Evolutionary conservation across 768 basidiomycete species (phyloP), one percentile per base, ranked within the genome.

Genomic region (Pleurotus citrinopileatus): DNA sequence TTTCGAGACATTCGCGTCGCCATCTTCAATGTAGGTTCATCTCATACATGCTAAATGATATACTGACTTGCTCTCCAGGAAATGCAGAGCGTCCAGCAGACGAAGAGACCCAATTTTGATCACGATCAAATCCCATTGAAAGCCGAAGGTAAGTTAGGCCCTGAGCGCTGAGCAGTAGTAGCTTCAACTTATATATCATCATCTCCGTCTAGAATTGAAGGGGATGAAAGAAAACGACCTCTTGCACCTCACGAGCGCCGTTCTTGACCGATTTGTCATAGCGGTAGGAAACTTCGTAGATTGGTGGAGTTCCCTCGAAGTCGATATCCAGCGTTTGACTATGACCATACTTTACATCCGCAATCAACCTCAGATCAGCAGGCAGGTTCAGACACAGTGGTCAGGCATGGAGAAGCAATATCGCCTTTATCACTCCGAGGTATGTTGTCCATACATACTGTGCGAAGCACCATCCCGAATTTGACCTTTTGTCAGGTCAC

Each of bases 341-440:
- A 19, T 13, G 13, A 22, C 48, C 8, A 51, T 51, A 12, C 29
- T 36, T 2, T 51, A 19, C 48, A 34, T 36, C 19, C 17, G n/a
- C 15, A 34, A 37, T 3, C n/a, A 51, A 7, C 34, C 48, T 10
- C 20, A 36, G 13, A 51, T 51, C 22, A 25, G 8, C 4, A 32
- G 20, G 20, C 29, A 37, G 29, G 48, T 51, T 23, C 48, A 8
- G 6, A 20, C 6, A 19, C 32, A n/a, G 2, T 51, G 48, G 48
- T n/a, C 12, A 20, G 34, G 7, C n/a, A 37, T 51, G 48, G 48
- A 51, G 22, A 34, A 37, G 20, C 48, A 51, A 6, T 51, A 51
- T 15, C 17, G 12, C 4, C 20, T 10, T 4, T 51, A 51, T n/a
- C 15, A 51, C 15, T 9, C 17, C 5, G 48, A 51, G 48, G 48